Evolutionary conservation across 371 early-diverging fungal genomes (phyloP).

Genomic region (Mucor plumbeus): DNA sequence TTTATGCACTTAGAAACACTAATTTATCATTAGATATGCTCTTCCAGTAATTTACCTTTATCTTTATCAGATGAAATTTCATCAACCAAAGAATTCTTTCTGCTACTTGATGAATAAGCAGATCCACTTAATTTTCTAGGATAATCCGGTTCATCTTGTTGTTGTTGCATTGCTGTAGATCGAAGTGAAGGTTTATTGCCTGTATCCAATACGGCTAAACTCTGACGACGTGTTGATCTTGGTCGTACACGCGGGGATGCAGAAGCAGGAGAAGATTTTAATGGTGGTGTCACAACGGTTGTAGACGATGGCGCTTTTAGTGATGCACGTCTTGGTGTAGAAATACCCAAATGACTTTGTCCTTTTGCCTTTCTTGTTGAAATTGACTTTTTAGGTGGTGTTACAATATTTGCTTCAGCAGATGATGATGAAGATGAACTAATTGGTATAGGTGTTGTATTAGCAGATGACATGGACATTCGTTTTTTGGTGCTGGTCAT

Average conservation of each 20-base stretch:
- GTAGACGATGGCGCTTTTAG: constrained; percentile 19
- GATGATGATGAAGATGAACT: constrained; percentile 28
- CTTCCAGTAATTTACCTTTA: neutral
- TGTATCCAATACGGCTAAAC: constrained; percentile 3
- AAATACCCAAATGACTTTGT: constrained; percentile 23
- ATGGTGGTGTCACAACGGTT: constrained; percentile 15
- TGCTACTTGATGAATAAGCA: constrained; percentile 13
- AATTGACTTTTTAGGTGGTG: constrained; percentile 35
- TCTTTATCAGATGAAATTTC: constrained; percentile 16
- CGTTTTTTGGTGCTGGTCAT: constrained; percentile 18
- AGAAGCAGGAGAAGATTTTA: constrained; percentile 21
- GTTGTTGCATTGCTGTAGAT: neutral
- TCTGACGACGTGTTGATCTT: constrained; percentile 23
- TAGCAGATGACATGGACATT: constrained; percentile 17
- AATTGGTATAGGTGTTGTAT: constrained; percentile 25
- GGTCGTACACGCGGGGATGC: constrained; percentile 35
- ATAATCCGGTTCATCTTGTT: constrained; percentile 3
- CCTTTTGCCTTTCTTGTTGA: constrained; percentile 27
- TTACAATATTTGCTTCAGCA: constrained; percentile 15
- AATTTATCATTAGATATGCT: neutral
- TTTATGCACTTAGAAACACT: neutral
- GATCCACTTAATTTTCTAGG: constrained; percentile 20
- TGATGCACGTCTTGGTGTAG: constrained; percentile 21
- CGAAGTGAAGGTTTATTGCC: neutral
- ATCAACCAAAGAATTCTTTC: constrained; percentile 29